Evolutionary conservation across 768 basidiomycete genomes (phyloP).

Genomic region (Fomitopsis serialis): DNA sequence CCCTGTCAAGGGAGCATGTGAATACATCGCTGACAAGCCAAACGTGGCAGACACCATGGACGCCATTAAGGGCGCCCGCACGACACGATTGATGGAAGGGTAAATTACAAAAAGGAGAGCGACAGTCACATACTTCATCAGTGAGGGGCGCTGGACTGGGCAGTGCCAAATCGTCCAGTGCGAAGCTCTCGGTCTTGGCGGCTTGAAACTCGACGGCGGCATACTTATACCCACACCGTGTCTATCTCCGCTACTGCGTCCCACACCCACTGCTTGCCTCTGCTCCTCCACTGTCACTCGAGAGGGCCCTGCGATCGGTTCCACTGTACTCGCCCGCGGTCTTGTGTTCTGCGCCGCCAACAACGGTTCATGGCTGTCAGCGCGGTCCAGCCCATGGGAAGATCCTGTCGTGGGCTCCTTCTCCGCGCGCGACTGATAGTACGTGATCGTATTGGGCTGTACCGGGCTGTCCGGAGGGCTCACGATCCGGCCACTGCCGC

Average conservation of each 20-base stretch:
- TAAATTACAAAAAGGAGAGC: neutral
- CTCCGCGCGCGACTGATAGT: neutral
- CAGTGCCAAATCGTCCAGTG: constrained; percentile 52
- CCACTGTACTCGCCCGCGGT: neutral
- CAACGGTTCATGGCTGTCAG: neutral
- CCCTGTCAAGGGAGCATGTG: constrained; percentile 34
- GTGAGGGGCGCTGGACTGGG: constrained; percentile 56
- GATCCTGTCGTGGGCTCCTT: neutral
- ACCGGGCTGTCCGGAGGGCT: constrained; percentile 46
- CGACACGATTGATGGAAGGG: neutral
- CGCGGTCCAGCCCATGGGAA: neutral
- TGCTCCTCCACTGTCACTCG: neutral
- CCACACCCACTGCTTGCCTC: neutral
- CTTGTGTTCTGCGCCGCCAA: neutral
- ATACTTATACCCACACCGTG: neutral
- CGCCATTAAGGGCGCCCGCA: neutral
- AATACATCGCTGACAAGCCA: neutral
- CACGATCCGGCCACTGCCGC: constrained; percentile 30
- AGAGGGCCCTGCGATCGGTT: constrained; percentile 1
- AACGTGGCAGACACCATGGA: neutral
- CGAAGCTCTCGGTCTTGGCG: constrained; percentile 49
- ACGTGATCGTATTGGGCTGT: constrained; percentile 7
- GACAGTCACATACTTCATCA: constrained; percentile 34
- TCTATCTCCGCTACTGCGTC: neutral
- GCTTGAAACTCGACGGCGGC: constrained; percentile 4